Percentiles rank a stretch among this genome's conserved stretches.
phyloP scores from a whole-genome alignment of 495 filamentous ascomycete species.

The Neurospora sp. region DNA sequence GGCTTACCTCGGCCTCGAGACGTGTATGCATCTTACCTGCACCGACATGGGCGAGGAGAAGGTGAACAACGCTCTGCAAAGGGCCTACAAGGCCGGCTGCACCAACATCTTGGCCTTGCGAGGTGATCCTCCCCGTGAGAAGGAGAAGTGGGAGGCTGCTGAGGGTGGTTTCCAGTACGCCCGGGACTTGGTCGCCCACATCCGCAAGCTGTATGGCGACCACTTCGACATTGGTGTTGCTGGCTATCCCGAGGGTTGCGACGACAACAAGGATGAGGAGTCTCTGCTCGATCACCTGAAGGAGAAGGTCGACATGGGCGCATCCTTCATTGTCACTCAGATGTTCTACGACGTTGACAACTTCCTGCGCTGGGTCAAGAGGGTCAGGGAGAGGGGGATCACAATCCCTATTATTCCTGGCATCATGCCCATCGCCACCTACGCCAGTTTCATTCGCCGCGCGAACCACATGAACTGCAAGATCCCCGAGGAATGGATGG shows the following conservation, averaged over 20 bases:
- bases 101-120: constrained; percentile 95
- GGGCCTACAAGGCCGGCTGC: constrained; percentile 90
- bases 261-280: constrained; percentile 82
- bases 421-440: constrained; percentile 98
- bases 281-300: constrained; percentile 85
- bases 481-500: constrained; percentile 71
- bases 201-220: constrained; percentile 77
- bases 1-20: constrained; percentile 92
- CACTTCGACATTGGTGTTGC: constrained; percentile 98
- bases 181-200: constrained; percentile 87
- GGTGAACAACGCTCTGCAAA: constrained; percentile 77
- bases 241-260: constrained; percentile 92
- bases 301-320: constrained; percentile 94
- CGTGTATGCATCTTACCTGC: constrained; percentile 98
- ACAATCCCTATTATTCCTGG: constrained; percentile 87
- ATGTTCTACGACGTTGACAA: constrained; percentile 99
- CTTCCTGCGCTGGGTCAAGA: constrained; percentile 82
- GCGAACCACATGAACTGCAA: constrained; percentile 80
- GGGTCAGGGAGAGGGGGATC: constrained; percentile 76
- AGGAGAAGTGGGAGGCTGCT: constrained; percentile 83
- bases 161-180: constrained; percentile 86
- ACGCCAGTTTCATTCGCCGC: constrained; percentile 80
- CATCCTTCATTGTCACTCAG: constrained; percentile 89
- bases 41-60: constrained; percentile 93
- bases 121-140: constrained; percentile 89